These are phyloP conservation scores for Isatis tinctoria DNA, from an alignment of 345 rosid genomes.

Conservation along the genomic window DNA sequence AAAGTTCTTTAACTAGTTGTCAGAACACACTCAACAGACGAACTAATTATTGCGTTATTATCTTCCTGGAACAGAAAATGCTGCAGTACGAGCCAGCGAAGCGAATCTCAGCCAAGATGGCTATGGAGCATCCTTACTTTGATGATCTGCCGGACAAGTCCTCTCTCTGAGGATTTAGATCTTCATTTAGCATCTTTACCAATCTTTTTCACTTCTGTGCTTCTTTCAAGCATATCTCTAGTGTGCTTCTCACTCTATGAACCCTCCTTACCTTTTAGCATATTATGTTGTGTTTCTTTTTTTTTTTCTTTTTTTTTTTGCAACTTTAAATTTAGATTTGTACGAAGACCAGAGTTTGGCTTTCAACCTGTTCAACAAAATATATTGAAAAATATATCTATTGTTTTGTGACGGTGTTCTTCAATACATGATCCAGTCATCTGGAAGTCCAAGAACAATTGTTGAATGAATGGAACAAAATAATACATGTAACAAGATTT, in stretches of 20 bases:
- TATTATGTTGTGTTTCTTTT: no score
- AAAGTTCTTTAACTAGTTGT: not conserved
- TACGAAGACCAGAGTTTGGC: no score
- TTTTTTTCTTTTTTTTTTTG: no score
- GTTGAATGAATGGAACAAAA: constrained; percentile 6
- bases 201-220: constrained; percentile 22
- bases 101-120: constrained; percentile 88
- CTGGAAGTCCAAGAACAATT: not conserved
- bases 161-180: constrained; percentile 35
- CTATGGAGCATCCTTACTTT: constrained; percentile 95
- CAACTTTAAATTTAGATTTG: no score
- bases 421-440: not conserved
- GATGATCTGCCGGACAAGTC: constrained; percentile 57
- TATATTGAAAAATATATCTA: not conserved
- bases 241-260: constrained; percentile 8
- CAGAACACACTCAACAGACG: not conserved
- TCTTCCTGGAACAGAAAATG: constrained; percentile 63
- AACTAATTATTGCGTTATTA: not conserved
- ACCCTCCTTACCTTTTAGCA: not conserved
- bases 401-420: not conserved
- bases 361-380: not conserved
- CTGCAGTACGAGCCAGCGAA: constrained; percentile 79
- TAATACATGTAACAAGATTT: not conserved
- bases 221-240: constrained; percentile 51
- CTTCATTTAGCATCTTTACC: not conserved